Evolutionary conservation across 306 rosid genomes (phyloP).

Genomic region (Oemleria cerasiformis): DNA sequence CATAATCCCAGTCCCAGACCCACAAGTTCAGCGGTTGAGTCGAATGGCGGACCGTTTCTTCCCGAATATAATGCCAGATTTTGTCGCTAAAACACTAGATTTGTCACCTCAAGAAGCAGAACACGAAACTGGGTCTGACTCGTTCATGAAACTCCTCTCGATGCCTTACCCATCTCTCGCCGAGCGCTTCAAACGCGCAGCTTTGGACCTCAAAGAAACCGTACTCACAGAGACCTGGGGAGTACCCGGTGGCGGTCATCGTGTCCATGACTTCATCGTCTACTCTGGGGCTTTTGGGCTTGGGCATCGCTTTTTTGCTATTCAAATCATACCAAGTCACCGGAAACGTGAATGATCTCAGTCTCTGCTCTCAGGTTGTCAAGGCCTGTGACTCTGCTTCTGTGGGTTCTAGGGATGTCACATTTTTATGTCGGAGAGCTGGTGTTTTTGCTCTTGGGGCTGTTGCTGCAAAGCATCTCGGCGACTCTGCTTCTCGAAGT

Average conservation of each 20-base stretch:
- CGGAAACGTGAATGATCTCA: constrained; percentile 45
- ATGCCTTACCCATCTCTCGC: constrained; percentile 53
- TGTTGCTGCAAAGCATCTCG: constrained; percentile 51
- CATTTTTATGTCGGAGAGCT: constrained; percentile 71
- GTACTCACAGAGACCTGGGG: constrained; percentile 60
- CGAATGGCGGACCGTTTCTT: constrained; percentile 65
- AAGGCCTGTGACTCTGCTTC: constrained; percentile 71
- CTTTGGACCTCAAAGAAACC: constrained; percentile 74
- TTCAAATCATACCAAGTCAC: constrained; percentile 53
- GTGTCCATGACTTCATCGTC: constrained; percentile 49
- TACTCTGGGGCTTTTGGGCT: constrained; percentile 75
- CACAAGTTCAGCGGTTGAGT: background rate
- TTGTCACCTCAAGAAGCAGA: constrained; percentile 27
- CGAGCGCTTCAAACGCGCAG: constrained; percentile 66
- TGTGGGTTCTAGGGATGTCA: constrained; percentile 52
- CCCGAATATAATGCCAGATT: constrained; percentile 57
- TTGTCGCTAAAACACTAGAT: constrained; percentile 47
- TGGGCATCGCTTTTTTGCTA: constrained; percentile 61
- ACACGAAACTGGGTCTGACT: constrained; percentile 34
- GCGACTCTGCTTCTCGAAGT: constrained; percentile 40
- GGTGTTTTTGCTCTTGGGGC: constrained; percentile 81
- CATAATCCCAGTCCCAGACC: background rate
- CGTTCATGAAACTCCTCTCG: constrained; percentile 54
- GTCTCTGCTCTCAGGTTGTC: constrained; percentile 56
- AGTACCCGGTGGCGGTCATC: constrained; percentile 35